Evolutionary conservation across 2,329 filamentous ascomycete species (phyloP).

Genomic region (Leptographium wingfieldii): DNA sequence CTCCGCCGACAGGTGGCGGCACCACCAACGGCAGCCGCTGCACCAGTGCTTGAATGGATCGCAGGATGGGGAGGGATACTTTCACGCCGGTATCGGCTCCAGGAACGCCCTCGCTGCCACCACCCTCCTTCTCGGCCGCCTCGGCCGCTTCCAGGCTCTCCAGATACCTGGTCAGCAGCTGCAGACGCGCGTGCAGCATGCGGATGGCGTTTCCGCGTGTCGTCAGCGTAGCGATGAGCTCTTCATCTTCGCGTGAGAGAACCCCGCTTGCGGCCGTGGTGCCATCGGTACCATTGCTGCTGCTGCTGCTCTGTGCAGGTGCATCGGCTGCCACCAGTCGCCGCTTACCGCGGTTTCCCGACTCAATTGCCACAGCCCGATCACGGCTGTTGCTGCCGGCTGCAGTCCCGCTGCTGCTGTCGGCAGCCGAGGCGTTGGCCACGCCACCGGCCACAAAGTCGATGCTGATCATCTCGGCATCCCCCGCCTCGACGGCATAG

Average conservation of each 20-base stretch:
- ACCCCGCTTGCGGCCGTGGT: conserved; percentile 22
- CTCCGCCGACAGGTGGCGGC: conserved; percentile 47
- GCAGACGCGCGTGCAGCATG: conserved; percentile 72
- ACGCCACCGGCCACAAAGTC: conserved; percentile 82
- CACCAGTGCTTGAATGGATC: conserved; percentile 77
- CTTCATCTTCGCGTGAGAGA: conserved; percentile 47
- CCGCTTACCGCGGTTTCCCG: conserved; percentile 28
- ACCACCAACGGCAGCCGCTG: conserved; percentile 71
- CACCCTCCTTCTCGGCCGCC: neutral
- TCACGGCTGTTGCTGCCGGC: conserved; percentile 18
- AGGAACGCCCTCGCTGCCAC: neutral
- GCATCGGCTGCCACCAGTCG: conserved; percentile 16
- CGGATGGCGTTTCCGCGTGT: conserved; percentile 88
- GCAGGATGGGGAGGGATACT: conserved; percentile 60
- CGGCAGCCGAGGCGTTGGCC: conserved; percentile 54
- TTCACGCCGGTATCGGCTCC: conserved; percentile 18
- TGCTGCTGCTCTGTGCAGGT: conserved; percentile 8
- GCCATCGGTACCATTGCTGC: conserved; percentile 1
- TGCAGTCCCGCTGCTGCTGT: conserved; percentile 27
- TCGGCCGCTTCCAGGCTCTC: conserved; percentile 40
- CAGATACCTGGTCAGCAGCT: conserved; percentile 65
- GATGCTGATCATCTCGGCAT: conserved; percentile 96
- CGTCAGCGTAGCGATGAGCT: conserved; percentile 54
- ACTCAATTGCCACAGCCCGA: conserved; percentile 11
- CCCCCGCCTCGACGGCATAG: conserved; percentile 83